phyloP scores from a whole-genome alignment of 306 rosid species.

The Rosa chinensis region DNA sequence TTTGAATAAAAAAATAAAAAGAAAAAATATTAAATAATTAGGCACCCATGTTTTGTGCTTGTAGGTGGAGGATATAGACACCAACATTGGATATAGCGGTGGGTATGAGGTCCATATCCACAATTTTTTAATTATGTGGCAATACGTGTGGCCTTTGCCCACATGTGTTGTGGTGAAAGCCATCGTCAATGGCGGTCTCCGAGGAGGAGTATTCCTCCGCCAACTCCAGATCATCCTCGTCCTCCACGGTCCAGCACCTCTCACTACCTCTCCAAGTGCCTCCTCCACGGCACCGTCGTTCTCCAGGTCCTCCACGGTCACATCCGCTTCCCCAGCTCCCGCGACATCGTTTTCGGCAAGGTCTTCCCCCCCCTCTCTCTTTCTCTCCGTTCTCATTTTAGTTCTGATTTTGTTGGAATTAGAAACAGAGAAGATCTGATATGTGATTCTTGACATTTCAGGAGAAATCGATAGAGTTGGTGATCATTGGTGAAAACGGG shows the following conservation, averaged over 20 bases:
- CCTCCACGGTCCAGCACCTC: constrained; percentile 32
- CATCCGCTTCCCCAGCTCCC: constrained; percentile 68
- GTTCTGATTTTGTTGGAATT: neutral
- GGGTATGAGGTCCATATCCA: too few species aligned
- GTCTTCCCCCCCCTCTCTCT: constrained; percentile 23
- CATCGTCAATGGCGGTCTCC: constrained; percentile 71
- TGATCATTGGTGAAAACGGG: constrained; percentile 72
- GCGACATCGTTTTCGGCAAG: constrained; percentile 85
- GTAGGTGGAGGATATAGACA: too few species aligned
- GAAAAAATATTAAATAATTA: too few species aligned
- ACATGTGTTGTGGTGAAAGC: too few species aligned
- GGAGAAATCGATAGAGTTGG: constrained; percentile 94
- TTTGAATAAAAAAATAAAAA: too few species aligned
- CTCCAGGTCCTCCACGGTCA: constrained; percentile 83
- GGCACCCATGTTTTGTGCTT: too few species aligned
- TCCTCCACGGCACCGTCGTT: constrained; percentile 72
- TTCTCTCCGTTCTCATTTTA: neutral
- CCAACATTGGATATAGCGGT: too few species aligned
- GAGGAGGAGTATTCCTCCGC: constrained; percentile 91
- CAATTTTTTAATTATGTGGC: too few species aligned
- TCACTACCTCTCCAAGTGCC: constrained; percentile 83
- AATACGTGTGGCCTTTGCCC: too few species aligned
- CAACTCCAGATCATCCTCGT: constrained; percentile 63
- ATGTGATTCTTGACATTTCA: constrained; percentile 18
- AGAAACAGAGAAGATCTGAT: neutral